Conservation (phyloP, 768 basidiomycete species). For the Russula emetica region DNA sequence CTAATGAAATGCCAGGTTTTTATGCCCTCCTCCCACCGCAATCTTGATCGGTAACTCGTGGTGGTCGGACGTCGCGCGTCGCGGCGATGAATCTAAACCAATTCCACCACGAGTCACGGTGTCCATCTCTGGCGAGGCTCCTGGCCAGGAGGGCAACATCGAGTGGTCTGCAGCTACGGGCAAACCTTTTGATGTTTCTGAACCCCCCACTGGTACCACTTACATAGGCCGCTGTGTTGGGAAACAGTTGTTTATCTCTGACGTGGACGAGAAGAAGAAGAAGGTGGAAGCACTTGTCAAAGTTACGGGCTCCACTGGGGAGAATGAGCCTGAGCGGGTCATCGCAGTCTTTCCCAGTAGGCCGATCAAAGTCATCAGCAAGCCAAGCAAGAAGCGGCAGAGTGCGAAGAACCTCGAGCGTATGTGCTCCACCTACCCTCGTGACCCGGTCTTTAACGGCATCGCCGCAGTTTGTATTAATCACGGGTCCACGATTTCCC, state of each 20-base stretch:
- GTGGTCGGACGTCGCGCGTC: constrained; percentile 80
- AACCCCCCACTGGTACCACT: constrained; percentile 76
- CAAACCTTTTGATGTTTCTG: constrained; percentile 75
- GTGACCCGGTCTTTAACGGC: constrained; percentile 21
- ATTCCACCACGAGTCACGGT: constrained; percentile 79
- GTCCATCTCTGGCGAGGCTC: constrained; percentile 87
- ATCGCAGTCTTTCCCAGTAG: constrained; percentile 89
- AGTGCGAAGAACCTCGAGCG: constrained; percentile 90
- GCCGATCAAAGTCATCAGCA: constrained; percentile 98
- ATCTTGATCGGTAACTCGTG: constrained; percentile 92
- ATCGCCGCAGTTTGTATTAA: constrained; percentile 74
- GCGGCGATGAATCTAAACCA: constrained; percentile 69
- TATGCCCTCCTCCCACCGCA: constrained; percentile 91
- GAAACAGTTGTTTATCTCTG: constrained; percentile 92
- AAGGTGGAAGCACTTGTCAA: constrained; percentile 92
- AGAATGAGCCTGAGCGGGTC: constrained; percentile 76
- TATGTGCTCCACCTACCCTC: constrained; percentile 41
- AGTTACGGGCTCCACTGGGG: constrained; percentile 73
- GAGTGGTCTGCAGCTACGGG: constrained; percentile 87
- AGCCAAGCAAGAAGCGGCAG: constrained; percentile 95
- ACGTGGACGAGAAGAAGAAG: constrained; percentile 93
- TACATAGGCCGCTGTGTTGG: constrained; percentile 92
- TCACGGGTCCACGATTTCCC: constrained; percentile 91
- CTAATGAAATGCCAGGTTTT: constrained; percentile 51
- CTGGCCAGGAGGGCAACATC: constrained; percentile 77